Percentiles rank a stretch among this genome's conserved stretches.
These are phyloP conservation scores for Pseudodiploospora longispora DNA, from an alignment of 2,329 filamentous ascomycete genomes.

Conservation along the genomic window DNA sequence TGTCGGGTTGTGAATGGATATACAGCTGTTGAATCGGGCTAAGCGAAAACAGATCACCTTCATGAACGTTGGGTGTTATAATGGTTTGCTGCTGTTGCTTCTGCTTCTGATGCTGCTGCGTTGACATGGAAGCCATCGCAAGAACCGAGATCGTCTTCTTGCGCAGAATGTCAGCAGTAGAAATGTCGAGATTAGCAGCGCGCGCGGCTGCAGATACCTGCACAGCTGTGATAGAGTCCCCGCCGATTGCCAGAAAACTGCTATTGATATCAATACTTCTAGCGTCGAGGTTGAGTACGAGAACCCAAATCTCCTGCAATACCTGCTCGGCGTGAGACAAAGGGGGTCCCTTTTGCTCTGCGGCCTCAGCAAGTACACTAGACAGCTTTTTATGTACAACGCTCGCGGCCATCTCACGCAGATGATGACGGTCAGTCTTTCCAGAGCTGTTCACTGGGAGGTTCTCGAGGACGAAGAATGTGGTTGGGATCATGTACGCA, in stretches of 20 bases:
- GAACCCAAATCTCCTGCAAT: not conserved
- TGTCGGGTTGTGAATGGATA: slow-evolving; percentile 1
- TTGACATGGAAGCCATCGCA: not conserved
- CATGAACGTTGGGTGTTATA: no score
- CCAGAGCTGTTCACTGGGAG: slow-evolving; percentile 1
- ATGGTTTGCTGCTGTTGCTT: not conserved
- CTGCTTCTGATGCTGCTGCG: not conserved
- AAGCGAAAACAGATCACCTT: slow-evolving; percentile 1
- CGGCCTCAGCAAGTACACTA: not conserved
- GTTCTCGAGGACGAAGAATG: not conserved
- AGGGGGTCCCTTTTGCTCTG: not conserved
- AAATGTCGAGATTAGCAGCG: not conserved
- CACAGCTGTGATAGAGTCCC: not conserved
- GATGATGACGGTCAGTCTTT: slow-evolving; percentile 1
- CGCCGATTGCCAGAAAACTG: not conserved
- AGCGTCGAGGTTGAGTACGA: not conserved
- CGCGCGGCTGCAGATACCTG: not conserved
- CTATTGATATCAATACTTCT: not conserved
- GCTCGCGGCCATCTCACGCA: not conserved
- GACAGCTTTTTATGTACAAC: not conserved
- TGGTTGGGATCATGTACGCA: slow-evolving; percentile 4
- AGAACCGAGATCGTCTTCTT: not conserved
- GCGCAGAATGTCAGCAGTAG: not conserved
- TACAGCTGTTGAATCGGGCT: slow-evolving; percentile 8
- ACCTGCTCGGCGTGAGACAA: not conserved